Percentiles rank a stretch among this genome's conserved stretches.
phyloP scores from a whole-genome alignment of 2,329 filamentous ascomycete genomes.

The Colletotrichum sp. region DNA sequence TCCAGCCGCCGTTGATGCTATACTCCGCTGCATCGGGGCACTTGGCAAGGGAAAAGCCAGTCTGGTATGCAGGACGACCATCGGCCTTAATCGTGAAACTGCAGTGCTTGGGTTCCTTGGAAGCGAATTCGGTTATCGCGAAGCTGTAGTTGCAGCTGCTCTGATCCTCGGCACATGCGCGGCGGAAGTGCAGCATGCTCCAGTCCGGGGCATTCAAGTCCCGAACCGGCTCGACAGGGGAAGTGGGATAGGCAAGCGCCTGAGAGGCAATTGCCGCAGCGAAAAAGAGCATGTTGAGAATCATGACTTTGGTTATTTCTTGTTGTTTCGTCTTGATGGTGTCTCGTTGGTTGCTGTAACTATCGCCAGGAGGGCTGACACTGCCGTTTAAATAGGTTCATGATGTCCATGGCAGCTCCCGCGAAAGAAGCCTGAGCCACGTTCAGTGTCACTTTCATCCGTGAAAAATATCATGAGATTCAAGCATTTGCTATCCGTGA shows the following conservation, averaged over 20 bases:
- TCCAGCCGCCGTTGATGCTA: slow-evolving; percentile 12
- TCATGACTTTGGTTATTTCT: background rate
- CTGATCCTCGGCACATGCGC: background rate
- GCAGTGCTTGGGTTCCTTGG: background rate
- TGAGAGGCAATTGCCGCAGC: background rate
- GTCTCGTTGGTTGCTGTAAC: background rate
- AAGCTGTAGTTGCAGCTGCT: slow-evolving; percentile 12
- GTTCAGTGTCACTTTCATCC: background rate
- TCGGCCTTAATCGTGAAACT: background rate
- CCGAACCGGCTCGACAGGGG: background rate
- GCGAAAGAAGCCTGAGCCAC: background rate
- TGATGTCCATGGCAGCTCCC: background rate
- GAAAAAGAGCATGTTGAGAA: background rate
- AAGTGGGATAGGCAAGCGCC: fast-evolving
- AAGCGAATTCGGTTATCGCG: background rate
- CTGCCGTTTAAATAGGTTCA: background rate
- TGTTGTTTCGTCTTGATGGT: background rate
- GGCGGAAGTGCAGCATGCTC: background rate
- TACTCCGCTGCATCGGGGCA: background rate
- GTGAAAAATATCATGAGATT: background rate
- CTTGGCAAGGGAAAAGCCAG: background rate
- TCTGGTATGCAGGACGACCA: background rate
- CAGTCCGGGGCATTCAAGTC: background rate
- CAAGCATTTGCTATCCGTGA: background rate
- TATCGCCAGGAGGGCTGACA: background rate